phyloP scores from a whole-genome alignment of 495 filamentous ascomycete genomes.

The Melanomma pulvis-pyrius region DNA sequence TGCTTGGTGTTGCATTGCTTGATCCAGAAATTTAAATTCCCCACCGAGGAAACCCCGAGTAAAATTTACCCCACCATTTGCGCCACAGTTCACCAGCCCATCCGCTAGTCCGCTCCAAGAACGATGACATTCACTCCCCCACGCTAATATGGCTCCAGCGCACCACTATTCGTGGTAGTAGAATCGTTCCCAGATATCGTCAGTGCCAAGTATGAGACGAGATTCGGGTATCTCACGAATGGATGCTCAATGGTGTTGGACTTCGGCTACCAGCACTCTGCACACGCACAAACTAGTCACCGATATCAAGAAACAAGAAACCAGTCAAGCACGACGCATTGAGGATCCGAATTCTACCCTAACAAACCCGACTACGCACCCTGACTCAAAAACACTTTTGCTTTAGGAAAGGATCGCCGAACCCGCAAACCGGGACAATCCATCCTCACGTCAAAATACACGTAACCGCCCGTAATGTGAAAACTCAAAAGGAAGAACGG shows the following conservation, averaged over 20 bases:
- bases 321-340: neutral
- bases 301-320: neutral
- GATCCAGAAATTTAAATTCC: too few species aligned
- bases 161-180: too few species aligned
- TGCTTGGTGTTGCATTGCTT: too few species aligned
- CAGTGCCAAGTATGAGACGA: too few species aligned
- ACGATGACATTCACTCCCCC: neutral
- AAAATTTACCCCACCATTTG: neutral
- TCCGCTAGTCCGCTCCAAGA: neutral
- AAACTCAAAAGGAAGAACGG: neutral
- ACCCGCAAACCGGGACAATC: neutral
- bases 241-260: too few species aligned
- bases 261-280: too few species aligned
- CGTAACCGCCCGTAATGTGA: neutral
- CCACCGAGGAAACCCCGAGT: neutral
- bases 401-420: conserved; percentile 1
- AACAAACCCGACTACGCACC: neutral
- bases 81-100: neutral
- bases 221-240: too few species aligned
- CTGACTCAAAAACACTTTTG: neutral
- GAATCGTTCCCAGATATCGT: too few species aligned
- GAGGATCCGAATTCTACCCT: neutral
- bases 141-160: too few species aligned
- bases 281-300: too few species aligned
- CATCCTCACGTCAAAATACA: conserved; percentile 6